Evolutionary conservation across 2,329 filamentous ascomycete genomes (phyloP).

Genomic region (Pezicula neosporulosa): DNA sequence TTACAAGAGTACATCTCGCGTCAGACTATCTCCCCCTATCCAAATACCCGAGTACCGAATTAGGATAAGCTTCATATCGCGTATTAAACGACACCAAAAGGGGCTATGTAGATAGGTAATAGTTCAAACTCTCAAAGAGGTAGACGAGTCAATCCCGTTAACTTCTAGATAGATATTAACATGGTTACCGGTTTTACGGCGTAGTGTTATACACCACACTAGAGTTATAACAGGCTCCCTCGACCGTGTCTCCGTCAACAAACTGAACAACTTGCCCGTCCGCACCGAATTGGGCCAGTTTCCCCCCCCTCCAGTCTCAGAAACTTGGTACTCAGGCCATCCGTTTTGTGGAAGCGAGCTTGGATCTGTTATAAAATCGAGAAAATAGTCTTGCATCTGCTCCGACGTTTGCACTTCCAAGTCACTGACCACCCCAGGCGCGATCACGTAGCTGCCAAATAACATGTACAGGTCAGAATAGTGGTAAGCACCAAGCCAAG

Average conservation of each 20-base stretch:
- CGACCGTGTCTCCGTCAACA: conserved; percentile 3
- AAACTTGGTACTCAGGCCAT: neutral
- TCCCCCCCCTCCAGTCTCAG: neutral
- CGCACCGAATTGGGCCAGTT: conserved; percentile 2
- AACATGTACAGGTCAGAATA: conserved; percentile 9
- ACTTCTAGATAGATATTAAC: too few relatives aligned
- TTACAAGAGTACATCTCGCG: too few relatives aligned
- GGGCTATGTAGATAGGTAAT: too few relatives aligned
- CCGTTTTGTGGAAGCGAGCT: neutral
- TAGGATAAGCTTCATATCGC: too few relatives aligned
- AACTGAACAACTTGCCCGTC: conserved; percentile 2
- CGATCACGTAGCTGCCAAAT: conserved; percentile 9
- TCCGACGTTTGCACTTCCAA: conserved; percentile 2
- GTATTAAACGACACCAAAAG: too few relatives aligned
- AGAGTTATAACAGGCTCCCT: conserved; percentile 7
- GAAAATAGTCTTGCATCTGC: conserved; percentile 5
- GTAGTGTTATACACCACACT: conserved; percentile 3
- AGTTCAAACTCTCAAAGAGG: too few relatives aligned
- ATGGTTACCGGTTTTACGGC: neutral
- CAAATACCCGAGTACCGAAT: too few relatives aligned
- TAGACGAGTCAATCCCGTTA: too few relatives aligned
- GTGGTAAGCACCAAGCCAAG: conserved; percentile 2
- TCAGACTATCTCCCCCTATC: too few relatives aligned
- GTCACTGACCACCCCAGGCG: neutral
- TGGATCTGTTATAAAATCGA: neutral